These are phyloP conservation scores for Rhodotorula kratochvilovae DNA, from an alignment of 768 basidiomycete genomes.

Conservation along the genomic window DNA sequence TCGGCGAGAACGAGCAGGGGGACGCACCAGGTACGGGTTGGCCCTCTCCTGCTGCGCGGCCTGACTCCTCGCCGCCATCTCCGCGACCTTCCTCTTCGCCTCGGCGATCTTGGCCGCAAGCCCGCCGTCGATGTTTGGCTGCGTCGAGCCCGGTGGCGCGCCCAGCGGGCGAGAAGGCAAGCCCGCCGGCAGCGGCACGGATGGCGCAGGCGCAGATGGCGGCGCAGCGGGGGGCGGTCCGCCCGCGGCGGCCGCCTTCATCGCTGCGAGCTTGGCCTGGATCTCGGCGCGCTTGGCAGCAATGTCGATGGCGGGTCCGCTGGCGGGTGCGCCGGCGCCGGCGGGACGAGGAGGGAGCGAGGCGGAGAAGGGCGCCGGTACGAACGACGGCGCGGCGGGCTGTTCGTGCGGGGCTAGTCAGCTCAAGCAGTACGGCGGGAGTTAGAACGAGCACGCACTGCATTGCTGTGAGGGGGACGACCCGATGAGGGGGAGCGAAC, in stretches of 20 bases:
- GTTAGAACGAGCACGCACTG: slow-evolving; percentile 3
- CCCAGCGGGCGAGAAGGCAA: slow-evolving; percentile 50
- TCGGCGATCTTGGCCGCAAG: slow-evolving; percentile 71
- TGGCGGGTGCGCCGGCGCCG: slow-evolving; percentile 57
- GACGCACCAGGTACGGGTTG: slow-evolving; percentile 81
- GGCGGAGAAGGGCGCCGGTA: slow-evolving; percentile 14
- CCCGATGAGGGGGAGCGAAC: neutral
- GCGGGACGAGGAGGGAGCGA: slow-evolving; percentile 17
- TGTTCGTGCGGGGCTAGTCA: too few relatives aligned
- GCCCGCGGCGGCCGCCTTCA: slow-evolving; percentile 14
- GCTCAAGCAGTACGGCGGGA: too few relatives aligned
- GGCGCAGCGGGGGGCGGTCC: slow-evolving; percentile 38
- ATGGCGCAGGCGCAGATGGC: slow-evolving; percentile 45
- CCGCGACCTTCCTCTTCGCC: slow-evolving; percentile 75
- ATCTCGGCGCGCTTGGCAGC: slow-evolving; percentile 72
- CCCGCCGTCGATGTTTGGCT: slow-evolving; percentile 55
- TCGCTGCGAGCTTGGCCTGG: slow-evolving; percentile 41
- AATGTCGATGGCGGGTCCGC: slow-evolving; percentile 59
- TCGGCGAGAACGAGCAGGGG: neutral
- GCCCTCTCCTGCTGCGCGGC: slow-evolving; percentile 56
- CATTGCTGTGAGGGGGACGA: slow-evolving; percentile 8
- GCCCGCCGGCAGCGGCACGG: slow-evolving; percentile 41
- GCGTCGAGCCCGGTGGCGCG: slow-evolving; percentile 27
- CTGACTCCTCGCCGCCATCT: slow-evolving; percentile 67
- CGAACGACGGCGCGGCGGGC: slow-evolving; percentile 24